A percentile compares a stretch with the other conserved stretches of the same genome.
These are phyloP conservation scores for Cryphonectria radicalis DNA, from an alignment of 2,329 filamentous ascomycete species.

Conservation along the genomic window DNA sequence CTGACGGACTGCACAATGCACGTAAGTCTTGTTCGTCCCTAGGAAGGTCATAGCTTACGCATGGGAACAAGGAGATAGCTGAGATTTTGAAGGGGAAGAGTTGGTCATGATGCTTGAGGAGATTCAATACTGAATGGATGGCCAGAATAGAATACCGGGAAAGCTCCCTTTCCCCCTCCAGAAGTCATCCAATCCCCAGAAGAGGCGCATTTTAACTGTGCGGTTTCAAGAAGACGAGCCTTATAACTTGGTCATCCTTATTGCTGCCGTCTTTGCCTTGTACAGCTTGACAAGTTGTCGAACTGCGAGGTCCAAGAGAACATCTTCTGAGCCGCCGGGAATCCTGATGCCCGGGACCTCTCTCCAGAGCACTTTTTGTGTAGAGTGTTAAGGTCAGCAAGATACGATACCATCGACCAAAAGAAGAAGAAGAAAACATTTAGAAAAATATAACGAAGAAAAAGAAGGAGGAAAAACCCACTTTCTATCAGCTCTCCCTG, in stretches of 20 bases:
- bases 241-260: constrained; percentile 35
- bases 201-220: not conserved
- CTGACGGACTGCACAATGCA: no score
- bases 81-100: no score
- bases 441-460: not conserved
- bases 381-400: not conserved
- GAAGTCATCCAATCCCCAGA: not conserved
- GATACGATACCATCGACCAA: no score
- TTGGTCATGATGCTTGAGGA: no score
- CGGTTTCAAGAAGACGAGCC: not conserved
- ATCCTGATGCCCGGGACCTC: constrained; percentile 67
- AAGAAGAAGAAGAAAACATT: not conserved
- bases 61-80: no score
- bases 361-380: constrained; percentile 57
- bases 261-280: constrained; percentile 57
- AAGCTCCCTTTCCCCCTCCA: no score
- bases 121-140: not conserved
- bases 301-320: constrained; percentile 71
- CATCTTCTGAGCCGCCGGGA: constrained; percentile 73
- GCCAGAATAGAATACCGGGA: no score
- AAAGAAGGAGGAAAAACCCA: constrained; percentile 45
- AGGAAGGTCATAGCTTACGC: no score
- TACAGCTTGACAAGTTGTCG: constrained; percentile 74
- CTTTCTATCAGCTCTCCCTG: constrained; percentile 74
- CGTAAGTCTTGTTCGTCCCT: no score